Percentiles rank a stretch among this genome's conserved stretches.
These are phyloP conservation scores for Cetradonia linearis DNA, from an alignment of 495 filamentous ascomycete genomes.

Conservation along the genomic window DNA sequence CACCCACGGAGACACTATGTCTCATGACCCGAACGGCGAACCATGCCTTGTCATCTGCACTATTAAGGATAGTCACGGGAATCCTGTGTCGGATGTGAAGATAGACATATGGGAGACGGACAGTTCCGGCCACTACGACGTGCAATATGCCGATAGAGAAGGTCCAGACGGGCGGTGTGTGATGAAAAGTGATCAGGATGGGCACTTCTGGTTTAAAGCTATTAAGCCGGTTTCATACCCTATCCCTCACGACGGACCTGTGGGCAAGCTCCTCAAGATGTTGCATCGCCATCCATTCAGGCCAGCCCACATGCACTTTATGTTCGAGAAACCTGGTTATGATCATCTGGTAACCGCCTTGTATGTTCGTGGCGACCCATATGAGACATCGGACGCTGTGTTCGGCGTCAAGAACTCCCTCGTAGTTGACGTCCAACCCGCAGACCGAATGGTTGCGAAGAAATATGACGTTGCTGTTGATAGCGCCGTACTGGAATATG, in stretches of 20 bases:
- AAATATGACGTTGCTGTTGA: constrained; percentile 48
- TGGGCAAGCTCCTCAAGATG: constrained; percentile 63
- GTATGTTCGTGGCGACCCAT: constrained; percentile 74
- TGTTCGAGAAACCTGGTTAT: constrained; percentile 80
- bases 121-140: constrained; percentile 76
- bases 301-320: constrained; percentile 88
- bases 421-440: constrained; percentile 59
- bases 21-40: constrained; percentile 57
- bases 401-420: constrained; percentile 87
- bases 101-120: constrained; percentile 96
- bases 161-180: constrained; percentile 74
- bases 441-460: constrained; percentile 47
- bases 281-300: constrained; percentile 70
- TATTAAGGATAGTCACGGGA: constrained; percentile 56
- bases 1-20: constrained; percentile 55
- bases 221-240: constrained; percentile 84
- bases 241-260: constrained; percentile 82
- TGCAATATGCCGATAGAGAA: constrained; percentile 61
- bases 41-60: constrained; percentile 71
- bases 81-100: constrained; percentile 58
- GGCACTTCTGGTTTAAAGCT: constrained; percentile 79
- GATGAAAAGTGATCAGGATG: constrained; percentile 58
- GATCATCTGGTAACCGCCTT: constrained; percentile 85
- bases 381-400: constrained; percentile 83
- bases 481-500: constrained; percentile 47